Conservation (phyloP, 2,329 filamentous ascomycete species). For the Pseudogymnoascus sp. region DNA sequence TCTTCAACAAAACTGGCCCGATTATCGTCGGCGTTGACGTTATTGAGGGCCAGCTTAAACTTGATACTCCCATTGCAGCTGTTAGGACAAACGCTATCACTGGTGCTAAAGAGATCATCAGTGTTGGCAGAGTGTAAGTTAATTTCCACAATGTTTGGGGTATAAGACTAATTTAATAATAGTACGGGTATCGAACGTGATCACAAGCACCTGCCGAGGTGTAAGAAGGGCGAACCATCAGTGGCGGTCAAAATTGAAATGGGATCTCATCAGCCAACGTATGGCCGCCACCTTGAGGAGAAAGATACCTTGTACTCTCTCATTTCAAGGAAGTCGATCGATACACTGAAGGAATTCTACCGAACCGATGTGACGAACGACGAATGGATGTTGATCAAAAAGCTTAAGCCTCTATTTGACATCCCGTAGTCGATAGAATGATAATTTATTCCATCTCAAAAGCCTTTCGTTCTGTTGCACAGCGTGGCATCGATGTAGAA, state of each 20-base stretch:
- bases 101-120: conserved; percentile 74
- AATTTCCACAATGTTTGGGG: not conserved
- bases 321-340: conserved; percentile 82
- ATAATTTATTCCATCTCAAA: conserved; percentile 2
- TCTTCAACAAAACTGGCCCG: conserved; percentile 97
- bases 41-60: conserved; percentile 74
- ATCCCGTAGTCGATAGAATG: conserved; percentile 39
- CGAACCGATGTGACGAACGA: conserved; percentile 79
- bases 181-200: conserved; percentile 96
- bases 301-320: conserved; percentile 80
- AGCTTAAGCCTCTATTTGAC: conserved; percentile 92
- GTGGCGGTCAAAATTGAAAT: conserved; percentile 97
- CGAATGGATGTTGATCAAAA: conserved; percentile 91
- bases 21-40: conserved; percentile 96
- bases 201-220: conserved; percentile 86
- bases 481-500: conserved; percentile 13
- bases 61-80: conserved; percentile 85
- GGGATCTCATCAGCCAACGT: conserved; percentile 84
- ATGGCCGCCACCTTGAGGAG: conserved; percentile 93
- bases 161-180: conserved; percentile 23
- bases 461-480: not conserved
- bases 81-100: conserved; percentile 77
- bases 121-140: conserved; percentile 69
- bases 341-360: conserved; percentile 95
- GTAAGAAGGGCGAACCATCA: conserved; percentile 95